Base-by-base conservation (phyloP, 192 early-diverging fungal species). In the Backusella westeae region DNA sequence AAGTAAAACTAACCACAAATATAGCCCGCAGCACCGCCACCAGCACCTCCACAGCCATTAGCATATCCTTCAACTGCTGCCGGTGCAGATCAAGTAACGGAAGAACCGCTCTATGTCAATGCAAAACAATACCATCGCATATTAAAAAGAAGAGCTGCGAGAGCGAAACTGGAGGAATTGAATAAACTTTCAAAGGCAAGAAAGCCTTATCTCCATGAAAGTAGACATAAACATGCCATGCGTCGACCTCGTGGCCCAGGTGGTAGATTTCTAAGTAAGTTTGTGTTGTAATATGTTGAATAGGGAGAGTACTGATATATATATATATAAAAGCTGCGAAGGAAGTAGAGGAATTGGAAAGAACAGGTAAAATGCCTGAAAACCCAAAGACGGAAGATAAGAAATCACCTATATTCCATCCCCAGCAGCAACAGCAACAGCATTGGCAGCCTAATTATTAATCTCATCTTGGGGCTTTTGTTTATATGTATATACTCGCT, bases 111-210 rank as follows among this genome's bases (percentile, higher is more conserved):
- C 36, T 98, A 96, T 82, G 98, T 99, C 36, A 99, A 99, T 84
- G 96, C 97, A 34, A 98, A 98, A 85, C 98, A 99, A 83, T 99
- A 97, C 83, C 95, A 98, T 78, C 91, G 98, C 17, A 99, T 99
- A 80, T 83, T 99, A 56, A 96, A 96, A 81, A 90, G 98, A 38
- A 85, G 98, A 69, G 96, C 96, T 68, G 96, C 97, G 14, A 86
- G 97, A 29, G 93, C 94, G 19, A 90, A 90, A 67, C 79, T 94
- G 67, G 93, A 94, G 46, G 96, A 94, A 35, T 75, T 92, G 84
- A 93, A 96, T 77, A 90, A 90, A 69, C 82, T 89, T 69, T 82
- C 85, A 42, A 90, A 89, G 59, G 92, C 92, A 76, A 89, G 94
- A 77, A 94, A 94, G 89, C 95, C 94, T 26, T 99, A 99, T 85